Evolutionary conservation across 2,329 filamentous ascomycete genomes (phyloP).

Genomic region (Dichotomopilus funicola): DNA sequence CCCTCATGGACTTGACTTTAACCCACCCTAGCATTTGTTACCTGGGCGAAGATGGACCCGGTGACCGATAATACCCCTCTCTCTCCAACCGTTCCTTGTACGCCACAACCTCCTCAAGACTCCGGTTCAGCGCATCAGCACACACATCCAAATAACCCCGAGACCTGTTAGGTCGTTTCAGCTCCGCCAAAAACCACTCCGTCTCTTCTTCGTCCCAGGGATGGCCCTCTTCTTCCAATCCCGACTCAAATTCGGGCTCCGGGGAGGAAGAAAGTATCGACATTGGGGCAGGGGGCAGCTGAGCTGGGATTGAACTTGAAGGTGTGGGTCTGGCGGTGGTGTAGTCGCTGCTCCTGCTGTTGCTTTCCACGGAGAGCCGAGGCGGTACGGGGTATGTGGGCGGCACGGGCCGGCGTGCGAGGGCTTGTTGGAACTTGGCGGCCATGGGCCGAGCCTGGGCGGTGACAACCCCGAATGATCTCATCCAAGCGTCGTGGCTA

Average conservation of each 20-base stretch:
- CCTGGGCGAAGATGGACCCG: too few relatives aligned
- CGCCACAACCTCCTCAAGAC: conserved; percentile 1
- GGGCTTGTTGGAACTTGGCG: conserved; percentile 1
- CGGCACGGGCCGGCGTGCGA: not conserved
- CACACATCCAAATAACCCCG: not conserved
- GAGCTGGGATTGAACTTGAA: too few relatives aligned
- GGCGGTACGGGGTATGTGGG: too few relatives aligned
- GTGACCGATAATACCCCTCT: conserved; percentile 1
- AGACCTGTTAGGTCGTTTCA: not conserved
- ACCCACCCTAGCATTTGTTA: too few relatives aligned
- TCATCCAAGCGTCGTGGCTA: too few relatives aligned
- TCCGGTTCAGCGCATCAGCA: conserved; percentile 3
- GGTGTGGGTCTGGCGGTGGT: too few relatives aligned
- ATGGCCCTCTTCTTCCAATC: too few relatives aligned
- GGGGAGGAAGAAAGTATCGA: too few relatives aligned
- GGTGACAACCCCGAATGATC: not conserved
- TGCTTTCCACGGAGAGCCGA: too few relatives aligned
- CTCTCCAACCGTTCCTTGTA: conserved; percentile 5
- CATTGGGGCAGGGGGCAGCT: too few relatives aligned
- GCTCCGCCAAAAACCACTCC: conserved; percentile 4
- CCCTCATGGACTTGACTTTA: too few relatives aligned
- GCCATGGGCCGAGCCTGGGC: not conserved
- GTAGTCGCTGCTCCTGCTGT: not conserved
- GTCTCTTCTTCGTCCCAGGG: conserved; percentile 5
- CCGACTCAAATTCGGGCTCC: too few relatives aligned